Conservation (phyloP, 2,329 filamentous ascomycete species). For the Trichophyton simii region DNA sequence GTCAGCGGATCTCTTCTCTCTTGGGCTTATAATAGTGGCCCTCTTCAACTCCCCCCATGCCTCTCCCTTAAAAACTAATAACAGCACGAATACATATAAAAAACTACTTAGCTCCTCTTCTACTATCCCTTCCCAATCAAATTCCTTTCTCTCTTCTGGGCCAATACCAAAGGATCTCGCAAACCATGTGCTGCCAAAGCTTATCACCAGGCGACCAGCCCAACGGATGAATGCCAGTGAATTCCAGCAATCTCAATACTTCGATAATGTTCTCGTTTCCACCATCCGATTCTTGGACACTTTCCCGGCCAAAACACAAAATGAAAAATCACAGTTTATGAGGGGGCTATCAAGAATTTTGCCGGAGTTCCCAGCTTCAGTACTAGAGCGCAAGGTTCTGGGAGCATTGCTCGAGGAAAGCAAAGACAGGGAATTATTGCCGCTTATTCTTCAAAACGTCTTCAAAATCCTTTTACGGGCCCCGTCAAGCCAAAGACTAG, state of each 20-base stretch:
- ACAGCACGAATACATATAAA: slow-evolving; percentile 73
- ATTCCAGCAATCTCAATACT: slow-evolving; percentile 91
- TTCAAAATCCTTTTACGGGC: slow-evolving; percentile 78
- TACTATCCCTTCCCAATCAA: slow-evolving; percentile 62
- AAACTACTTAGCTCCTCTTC: slow-evolving; percentile 67
- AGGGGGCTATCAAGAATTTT: slow-evolving; percentile 76
- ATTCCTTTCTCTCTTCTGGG: slow-evolving; percentile 72
- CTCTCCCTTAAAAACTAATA: slow-evolving; percentile 72
- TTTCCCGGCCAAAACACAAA: slow-evolving; percentile 79
- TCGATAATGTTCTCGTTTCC: slow-evolving; percentile 91
- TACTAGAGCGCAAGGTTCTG: slow-evolving; percentile 88
- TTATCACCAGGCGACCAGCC: slow-evolving; percentile 78
- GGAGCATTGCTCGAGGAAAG: slow-evolving; percentile 82
- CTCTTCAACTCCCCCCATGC: slow-evolving; percentile 89
- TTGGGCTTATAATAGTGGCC: slow-evolving; percentile 76
- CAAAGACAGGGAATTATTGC: slow-evolving; percentile 78
- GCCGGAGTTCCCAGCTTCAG: slow-evolving; percentile 81
- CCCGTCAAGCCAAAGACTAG: slow-evolving; percentile 62
- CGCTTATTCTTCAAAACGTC: slow-evolving; percentile 76
- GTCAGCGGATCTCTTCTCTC: slow-evolving; percentile 82
- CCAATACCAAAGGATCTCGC: slow-evolving; percentile 68
- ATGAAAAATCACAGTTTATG: slow-evolving; percentile 85
- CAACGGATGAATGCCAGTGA: slow-evolving; percentile 78
- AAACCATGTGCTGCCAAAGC: slow-evolving; percentile 61
- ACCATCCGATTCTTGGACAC: slow-evolving; percentile 90